Conservation (phyloP, 228 moss, liverwort and hornwort genomes). For the Sphagnum fallax region DNA sequence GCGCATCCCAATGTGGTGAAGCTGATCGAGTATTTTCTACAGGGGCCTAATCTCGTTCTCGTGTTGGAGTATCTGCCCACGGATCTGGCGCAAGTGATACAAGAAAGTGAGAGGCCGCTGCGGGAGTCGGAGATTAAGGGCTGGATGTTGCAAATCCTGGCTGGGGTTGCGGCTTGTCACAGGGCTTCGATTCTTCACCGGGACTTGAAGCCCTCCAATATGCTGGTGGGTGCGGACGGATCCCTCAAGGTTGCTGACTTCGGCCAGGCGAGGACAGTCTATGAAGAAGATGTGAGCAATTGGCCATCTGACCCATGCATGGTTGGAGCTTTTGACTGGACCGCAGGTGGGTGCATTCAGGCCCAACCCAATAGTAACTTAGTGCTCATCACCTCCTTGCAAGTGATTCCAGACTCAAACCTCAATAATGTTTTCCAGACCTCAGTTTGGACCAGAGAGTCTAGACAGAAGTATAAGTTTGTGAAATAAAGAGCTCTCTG, state of each 20-base stretch:
- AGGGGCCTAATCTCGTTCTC: constrained; percentile 67
- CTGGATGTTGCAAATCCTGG: constrained; percentile 76
- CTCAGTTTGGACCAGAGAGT: too few species aligned
- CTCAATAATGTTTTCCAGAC: too few species aligned
- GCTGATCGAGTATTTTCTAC: constrained; percentile 73
- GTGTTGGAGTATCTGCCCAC: constrained; percentile 81
- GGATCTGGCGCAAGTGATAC: constrained; percentile 60
- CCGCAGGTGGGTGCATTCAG: too few species aligned
- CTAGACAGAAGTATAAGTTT: too few species aligned
- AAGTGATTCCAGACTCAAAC: too few species aligned
- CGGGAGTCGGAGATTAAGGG: constrained; percentile 78
- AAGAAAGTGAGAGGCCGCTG: constrained; percentile 38
- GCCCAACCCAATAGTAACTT: too few species aligned
- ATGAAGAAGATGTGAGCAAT: not conserved
- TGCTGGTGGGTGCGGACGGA: constrained; percentile 67
- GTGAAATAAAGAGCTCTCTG: too few species aligned
- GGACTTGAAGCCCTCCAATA: constrained; percentile 90
- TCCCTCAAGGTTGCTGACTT: constrained; percentile 88
- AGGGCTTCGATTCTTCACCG: constrained; percentile 71
- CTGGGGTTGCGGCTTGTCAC: constrained; percentile 78
- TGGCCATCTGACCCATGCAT: too few species aligned
- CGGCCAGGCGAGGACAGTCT: constrained; percentile 58
- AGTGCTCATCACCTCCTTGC: too few species aligned
- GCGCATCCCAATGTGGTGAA: constrained; percentile 80
- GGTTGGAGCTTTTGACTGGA: too few species aligned